Evolutionary conservation across 129 eudicot genomes (phyloP).

Genomic region (Tagetes patula): DNA sequence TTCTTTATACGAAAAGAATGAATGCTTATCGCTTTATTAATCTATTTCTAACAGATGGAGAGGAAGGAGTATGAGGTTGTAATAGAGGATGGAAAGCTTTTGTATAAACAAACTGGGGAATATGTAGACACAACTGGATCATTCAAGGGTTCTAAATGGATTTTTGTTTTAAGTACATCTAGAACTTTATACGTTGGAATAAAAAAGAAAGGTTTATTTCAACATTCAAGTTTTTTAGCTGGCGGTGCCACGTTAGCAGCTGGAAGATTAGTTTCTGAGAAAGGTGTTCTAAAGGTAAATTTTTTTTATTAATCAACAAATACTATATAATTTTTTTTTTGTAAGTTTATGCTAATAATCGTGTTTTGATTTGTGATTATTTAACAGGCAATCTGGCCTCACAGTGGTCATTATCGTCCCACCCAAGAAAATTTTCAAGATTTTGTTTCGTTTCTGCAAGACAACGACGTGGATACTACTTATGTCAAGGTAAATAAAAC

Average conservation of each 20-base stretch:
- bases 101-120: slow-evolving; percentile 63
- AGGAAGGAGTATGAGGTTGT: slow-evolving; percentile 72
- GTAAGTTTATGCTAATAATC: neutral
- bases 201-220: slow-evolving; percentile 87
- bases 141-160: slow-evolving; percentile 79
- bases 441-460: slow-evolving; percentile 64
- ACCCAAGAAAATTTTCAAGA: slow-evolving; percentile 87
- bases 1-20: neutral
- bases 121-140: slow-evolving; percentile 52
- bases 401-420: slow-evolving; percentile 95
- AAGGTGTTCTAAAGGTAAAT: slow-evolving; percentile 75
- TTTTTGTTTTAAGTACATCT: slow-evolving; percentile 90
- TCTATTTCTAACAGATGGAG: slow-evolving; percentile 58
- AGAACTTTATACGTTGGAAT: slow-evolving; percentile 77
- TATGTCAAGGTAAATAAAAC: slow-evolving; percentile 62
- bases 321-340: too few relatives aligned
- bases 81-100: slow-evolving; percentile 72
- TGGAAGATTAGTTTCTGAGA: slow-evolving; percentile 76
- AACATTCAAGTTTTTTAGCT: slow-evolving; percentile 96
- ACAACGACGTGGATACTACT: slow-evolving; percentile 66
- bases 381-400: slow-evolving; percentile 95
- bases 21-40: neutral
- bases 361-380: slow-evolving; percentile 15
- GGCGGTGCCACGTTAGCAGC: slow-evolving; percentile 98
- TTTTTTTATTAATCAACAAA: too few relatives aligned